These are phyloP conservation scores for Hymenoscyphus scutula DNA, from an alignment of 2,329 filamentous ascomycete species.

Conservation along the genomic window DNA sequence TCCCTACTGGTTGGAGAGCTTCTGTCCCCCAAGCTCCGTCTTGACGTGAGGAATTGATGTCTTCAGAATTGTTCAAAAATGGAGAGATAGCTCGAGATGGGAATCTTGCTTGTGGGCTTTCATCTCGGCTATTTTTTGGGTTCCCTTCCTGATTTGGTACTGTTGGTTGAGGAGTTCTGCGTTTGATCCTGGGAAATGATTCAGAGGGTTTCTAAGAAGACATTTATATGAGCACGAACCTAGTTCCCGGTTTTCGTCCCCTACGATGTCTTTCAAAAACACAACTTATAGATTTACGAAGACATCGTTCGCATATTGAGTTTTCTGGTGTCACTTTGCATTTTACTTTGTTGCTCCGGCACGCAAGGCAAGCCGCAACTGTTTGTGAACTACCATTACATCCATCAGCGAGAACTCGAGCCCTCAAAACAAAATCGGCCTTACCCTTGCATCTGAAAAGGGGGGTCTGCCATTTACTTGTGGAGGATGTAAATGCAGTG, in stretches of 20 bases:
- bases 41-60: neutral
- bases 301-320: conserved; percentile 38
- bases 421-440: too few species aligned
- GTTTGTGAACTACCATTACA: too few species aligned
- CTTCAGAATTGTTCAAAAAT: too few species aligned
- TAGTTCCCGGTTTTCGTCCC: conserved; percentile 40
- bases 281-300: conserved; percentile 24
- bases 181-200: neutral
- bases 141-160: neutral
- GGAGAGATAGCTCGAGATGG: neutral
- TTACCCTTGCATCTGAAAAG: too few species aligned
- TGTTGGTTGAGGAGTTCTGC: neutral
- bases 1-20: conserved; percentile 36
- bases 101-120: neutral
- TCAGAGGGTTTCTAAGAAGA: neutral
- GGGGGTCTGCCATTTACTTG: too few species aligned
- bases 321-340: neutral
- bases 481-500: too few species aligned
- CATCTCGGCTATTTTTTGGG: neutral
- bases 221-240: conserved; percentile 25
- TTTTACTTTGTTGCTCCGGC: conserved; percentile 8
- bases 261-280: conserved; percentile 41
- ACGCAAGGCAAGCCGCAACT: conserved; percentile 5
- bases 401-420: too few species aligned
- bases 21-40: conserved; percentile 17